A percentile compares a stretch with the other conserved stretches of the same genome.
Conservation (phyloP, 495 filamentous ascomycete species). For the Endocarpon pusillum region DNA sequence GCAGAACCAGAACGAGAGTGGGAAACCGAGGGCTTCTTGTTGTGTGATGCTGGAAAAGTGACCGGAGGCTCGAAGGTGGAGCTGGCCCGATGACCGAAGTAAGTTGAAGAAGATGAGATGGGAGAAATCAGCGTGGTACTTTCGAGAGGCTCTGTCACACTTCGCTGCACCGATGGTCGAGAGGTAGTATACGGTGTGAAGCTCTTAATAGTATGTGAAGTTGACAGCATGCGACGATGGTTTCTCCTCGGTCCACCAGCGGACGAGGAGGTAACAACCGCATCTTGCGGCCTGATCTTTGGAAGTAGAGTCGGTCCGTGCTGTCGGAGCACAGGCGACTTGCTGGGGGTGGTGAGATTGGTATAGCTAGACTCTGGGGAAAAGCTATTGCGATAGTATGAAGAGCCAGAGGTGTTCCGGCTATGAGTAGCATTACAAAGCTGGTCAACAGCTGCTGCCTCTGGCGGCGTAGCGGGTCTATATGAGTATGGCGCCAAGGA, state of each 20-base stretch:
- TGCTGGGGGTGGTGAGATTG: conserved; percentile 50
- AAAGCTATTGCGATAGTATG: conserved; percentile 45
- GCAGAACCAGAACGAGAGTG: conserved; percentile 48
- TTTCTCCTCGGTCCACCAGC: conserved; percentile 21
- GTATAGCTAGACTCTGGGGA: conserved; percentile 67
- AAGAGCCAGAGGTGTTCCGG: conserved; percentile 29
- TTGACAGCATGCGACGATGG: conserved; percentile 39
- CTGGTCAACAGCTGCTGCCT: conserved; percentile 16
- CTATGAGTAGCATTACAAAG: conserved; percentile 21
- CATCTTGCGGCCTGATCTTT: conserved; percentile 74
- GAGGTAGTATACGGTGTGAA: conserved; percentile 25
- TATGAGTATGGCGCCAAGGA: conserved; percentile 28
- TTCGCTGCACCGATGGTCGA: conserved; percentile 32
- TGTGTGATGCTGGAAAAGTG: conserved; percentile 33
- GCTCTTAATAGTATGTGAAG: conserved; percentile 31
- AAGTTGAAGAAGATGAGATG: conserved; percentile 26
- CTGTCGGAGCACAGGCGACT: conserved; percentile 49
- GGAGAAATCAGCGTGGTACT: conserved; percentile 36
- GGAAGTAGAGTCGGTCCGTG: conserved; percentile 71
- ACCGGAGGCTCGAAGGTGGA: conserved; percentile 44
- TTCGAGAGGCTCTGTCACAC: conserved; percentile 47
- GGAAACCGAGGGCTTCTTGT: conserved; percentile 25
- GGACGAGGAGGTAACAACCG: conserved; percentile 42
- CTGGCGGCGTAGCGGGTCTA: conserved; percentile 30
- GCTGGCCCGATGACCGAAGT: conserved; percentile 17